Percentiles rank a stretch among this genome's conserved stretches.
These are phyloP conservation scores for Tolypocladium tropicale DNA, from an alignment of 2,329 filamentous ascomycete genomes.

Conservation along the genomic window DNA sequence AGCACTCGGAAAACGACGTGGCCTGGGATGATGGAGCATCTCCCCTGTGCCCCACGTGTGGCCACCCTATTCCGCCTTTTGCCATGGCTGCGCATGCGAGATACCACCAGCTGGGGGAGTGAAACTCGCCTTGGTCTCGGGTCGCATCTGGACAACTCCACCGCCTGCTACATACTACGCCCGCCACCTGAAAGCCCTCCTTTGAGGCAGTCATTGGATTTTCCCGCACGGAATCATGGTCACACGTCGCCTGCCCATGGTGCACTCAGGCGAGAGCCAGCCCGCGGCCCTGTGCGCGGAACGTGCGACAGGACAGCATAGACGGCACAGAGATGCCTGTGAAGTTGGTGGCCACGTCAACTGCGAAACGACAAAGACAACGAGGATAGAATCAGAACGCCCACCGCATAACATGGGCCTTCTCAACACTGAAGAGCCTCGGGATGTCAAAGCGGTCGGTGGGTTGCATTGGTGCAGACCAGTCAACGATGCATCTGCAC, in stretches of 20 bases:
- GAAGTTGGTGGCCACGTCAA: neutral
- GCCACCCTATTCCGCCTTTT: slow-evolving; percentile 43
- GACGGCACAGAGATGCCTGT: neutral
- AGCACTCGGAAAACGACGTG: slow-evolving; percentile 9
- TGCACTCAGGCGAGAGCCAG: neutral
- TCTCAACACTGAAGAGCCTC: too few species aligned
- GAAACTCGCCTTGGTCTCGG: neutral
- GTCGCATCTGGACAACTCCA: neutral
- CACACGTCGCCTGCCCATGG: neutral
- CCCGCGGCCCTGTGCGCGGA: neutral
- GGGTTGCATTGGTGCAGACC: too few species aligned
- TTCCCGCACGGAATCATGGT: neutral
- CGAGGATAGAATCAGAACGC: neutral
- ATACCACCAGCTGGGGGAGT: slow-evolving; percentile 22
- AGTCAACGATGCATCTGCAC: neutral
- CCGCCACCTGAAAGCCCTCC: neutral
- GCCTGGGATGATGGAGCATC: slow-evolving; percentile 22
- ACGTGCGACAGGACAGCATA: neutral
- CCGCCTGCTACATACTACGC: neutral
- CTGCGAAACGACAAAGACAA: neutral
- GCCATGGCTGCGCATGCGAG: slow-evolving; percentile 44
- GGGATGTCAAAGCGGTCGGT: too few species aligned
- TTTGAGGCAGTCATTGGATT: neutral
- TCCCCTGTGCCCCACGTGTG: slow-evolving; percentile 35
- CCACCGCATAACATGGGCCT: neutral